Evolutionary conservation across 805 yeast species (phyloP).

Genomic region (Saccharomycopsis fibuligera): DNA sequence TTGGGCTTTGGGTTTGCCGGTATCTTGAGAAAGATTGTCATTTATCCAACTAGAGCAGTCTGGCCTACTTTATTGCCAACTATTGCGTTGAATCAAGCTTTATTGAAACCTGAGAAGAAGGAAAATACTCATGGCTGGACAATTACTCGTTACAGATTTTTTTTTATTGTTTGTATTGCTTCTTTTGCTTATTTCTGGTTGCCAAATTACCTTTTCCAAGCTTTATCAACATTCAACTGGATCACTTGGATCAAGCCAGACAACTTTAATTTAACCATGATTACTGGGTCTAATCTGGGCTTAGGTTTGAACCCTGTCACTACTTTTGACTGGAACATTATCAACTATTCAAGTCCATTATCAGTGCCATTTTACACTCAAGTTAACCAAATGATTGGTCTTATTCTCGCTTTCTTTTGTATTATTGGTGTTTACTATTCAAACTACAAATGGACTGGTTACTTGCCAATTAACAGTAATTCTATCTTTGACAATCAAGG

Average conservation of each 20-base stretch:
- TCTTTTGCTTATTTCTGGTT: constrained; percentile 41
- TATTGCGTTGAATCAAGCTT: constrained; percentile 42
- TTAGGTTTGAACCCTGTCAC: constrained; percentile 49
- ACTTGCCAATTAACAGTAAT: constrained; percentile 42
- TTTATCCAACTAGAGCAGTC: constrained; percentile 44
- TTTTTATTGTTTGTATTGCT: constrained; percentile 27
- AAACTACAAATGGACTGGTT: constrained; percentile 35
- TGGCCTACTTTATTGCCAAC: constrained; percentile 51
- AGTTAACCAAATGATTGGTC: constrained; percentile 31
- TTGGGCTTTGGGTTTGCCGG: constrained; percentile 67
- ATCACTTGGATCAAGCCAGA: constrained; percentile 51
- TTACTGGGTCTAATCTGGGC: constrained; percentile 44
- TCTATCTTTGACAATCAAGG: constrained; percentile 48
- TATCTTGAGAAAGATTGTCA: constrained; percentile 48
- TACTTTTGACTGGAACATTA: constrained; percentile 47
- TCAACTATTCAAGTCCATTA: constrained; percentile 32
- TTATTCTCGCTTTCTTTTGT: constrained; percentile 29
- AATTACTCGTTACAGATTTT: constrained; percentile 31
- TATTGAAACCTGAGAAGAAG: constrained; percentile 33
- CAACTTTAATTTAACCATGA: constrained; percentile 39
- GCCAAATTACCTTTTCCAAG: constrained; percentile 37
- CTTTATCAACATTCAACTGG: constrained; percentile 45
- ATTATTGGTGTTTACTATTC: constrained; percentile 35
- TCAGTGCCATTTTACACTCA: constrained; percentile 38
- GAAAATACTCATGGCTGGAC: constrained; percentile 31